Conservation (phyloP, 202 grass and related monocot species). For the Hordeum pubiflorum region DNA sequence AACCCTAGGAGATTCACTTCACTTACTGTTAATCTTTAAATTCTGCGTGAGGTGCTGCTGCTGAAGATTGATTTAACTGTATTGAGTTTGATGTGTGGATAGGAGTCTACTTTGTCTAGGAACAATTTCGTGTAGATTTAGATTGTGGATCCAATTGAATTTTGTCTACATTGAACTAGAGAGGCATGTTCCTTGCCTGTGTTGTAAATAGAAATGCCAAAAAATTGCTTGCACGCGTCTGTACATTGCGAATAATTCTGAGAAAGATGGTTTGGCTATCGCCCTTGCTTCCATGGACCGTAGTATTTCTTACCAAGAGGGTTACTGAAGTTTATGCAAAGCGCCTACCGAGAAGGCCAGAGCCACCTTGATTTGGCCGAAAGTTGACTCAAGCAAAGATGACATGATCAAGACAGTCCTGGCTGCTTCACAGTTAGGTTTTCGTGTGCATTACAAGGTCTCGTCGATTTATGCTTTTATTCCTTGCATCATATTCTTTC, state of each 20-base stretch:
- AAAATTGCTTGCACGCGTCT: conserved; percentile 11
- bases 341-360: background rate
- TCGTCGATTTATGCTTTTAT: too few species aligned
- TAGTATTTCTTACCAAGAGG: background rate
- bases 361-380: background rate
- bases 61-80: background rate
- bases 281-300: background rate
- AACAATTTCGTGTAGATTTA: background rate
- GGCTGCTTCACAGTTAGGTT: background rate
- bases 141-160: background rate
- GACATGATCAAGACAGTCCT: background rate
- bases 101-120: background rate
- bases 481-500: background rate
- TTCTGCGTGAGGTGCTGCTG: background rate
- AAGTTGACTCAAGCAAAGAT: background rate
- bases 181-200: background rate
- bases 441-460: background rate
- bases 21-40: background rate
- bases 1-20: too few species aligned
- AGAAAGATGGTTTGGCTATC: background rate
- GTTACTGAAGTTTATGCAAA: background rate
- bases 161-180: conserved; percentile 23
- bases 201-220: background rate
- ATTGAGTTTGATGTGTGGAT: background rate
- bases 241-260: conserved; percentile 12